Conservation (phyloP, 768 basidiomycete species). For the Cubamyces sp. region DNA sequence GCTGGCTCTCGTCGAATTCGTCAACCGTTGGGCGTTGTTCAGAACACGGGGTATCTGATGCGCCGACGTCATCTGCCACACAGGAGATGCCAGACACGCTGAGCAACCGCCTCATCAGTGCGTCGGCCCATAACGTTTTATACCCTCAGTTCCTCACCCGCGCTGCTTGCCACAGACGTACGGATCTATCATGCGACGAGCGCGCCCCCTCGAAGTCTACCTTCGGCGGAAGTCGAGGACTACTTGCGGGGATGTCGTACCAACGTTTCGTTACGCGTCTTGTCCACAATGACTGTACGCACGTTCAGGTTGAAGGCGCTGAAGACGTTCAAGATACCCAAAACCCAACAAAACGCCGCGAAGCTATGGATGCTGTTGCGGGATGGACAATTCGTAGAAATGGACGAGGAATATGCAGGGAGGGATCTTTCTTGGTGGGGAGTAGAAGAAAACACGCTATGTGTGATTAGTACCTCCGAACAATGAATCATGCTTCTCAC, state of each 20-base stretch:
- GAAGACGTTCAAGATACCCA: conserved; percentile 47
- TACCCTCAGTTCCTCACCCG: neutral
- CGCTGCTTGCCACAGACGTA: conserved; percentile 21
- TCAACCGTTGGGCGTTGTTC: neutral
- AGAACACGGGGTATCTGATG: conserved; percentile 65
- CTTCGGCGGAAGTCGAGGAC: neutral
- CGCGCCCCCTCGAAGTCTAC: conserved; percentile 9
- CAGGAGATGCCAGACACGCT: conserved; percentile 57
- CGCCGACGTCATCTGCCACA: conserved; percentile 29
- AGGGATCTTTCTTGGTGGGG: conserved; percentile 74
- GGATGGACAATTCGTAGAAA: conserved; percentile 48
- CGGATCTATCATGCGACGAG: conserved; percentile 11
- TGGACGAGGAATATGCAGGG: conserved; percentile 51
- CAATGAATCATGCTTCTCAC: neutral
- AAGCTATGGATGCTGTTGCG: conserved; percentile 61
- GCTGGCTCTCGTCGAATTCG: neutral
- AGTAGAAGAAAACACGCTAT: conserved; percentile 54
- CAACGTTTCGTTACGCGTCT: conserved; percentile 48
- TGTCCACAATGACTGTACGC: conserved; percentile 71
- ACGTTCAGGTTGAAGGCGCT: conserved; percentile 65
- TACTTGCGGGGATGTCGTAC: conserved; percentile 6
- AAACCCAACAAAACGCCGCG: conserved; percentile 40
- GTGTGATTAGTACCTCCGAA: neutral
- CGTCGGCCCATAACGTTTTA: conserved; percentile 15
- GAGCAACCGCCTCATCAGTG: conserved; percentile 64